Conservation (phyloP, 164 flowering plant species). For the Chimonanthus praecox region DNA sequence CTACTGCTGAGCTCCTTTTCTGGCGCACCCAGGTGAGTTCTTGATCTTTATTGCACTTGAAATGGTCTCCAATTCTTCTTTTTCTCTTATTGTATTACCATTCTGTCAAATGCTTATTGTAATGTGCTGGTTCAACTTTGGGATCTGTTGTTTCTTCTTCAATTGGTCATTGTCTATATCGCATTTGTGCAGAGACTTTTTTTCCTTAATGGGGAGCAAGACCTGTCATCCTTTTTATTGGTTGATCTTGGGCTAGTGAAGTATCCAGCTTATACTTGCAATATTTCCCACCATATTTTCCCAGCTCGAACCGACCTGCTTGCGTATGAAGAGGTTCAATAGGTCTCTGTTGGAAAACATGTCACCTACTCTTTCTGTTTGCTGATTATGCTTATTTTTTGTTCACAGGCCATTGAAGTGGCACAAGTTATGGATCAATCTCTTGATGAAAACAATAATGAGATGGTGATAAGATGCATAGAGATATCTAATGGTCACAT, state of each 20-base stretch:
- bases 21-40: conserved; percentile 83
- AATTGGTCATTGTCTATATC: background rate
- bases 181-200: conserved; percentile 70
- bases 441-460: conserved; percentile 53
- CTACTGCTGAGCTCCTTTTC: conserved; percentile 59
- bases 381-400: conserved; percentile 4
- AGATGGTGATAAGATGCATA: conserved; percentile 54
- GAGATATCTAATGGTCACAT: conserved; percentile 53
- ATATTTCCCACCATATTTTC: conserved; percentile 51
- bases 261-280: conserved; percentile 80
- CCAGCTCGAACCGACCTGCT: conserved; percentile 46
- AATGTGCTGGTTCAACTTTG: background rate
- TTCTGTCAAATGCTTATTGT: background rate
- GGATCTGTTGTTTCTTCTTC: background rate
- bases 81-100: background rate
- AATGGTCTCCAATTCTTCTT: background rate
- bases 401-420: conserved; percentile 74
- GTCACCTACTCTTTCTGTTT: conserved; percentile 2
- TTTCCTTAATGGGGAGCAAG: conserved; percentile 87
- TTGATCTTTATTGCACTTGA: background rate
- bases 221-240: conserved; percentile 73
- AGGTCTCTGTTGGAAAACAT: conserved; percentile 5
- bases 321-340: conserved; percentile 77
- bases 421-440: conserved; percentile 85
- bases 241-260: conserved; percentile 79